Conservation (phyloP, 2,329 filamentous ascomycete species). For the Ophiostoma ulmi region DNA sequence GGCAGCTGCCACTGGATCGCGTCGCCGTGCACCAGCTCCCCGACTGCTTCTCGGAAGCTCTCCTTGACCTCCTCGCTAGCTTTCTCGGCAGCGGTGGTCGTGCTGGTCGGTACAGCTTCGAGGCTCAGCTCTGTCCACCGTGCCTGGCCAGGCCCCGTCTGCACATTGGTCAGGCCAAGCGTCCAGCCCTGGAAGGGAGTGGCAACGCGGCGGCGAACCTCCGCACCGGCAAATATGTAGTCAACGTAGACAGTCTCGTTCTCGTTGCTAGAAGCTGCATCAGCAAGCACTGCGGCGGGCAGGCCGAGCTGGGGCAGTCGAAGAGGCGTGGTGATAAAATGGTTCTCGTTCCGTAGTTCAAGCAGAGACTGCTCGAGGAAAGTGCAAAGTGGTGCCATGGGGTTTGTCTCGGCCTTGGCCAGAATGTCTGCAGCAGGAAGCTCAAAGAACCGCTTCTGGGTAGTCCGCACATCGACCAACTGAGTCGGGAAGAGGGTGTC, state of each 20-base stretch:
- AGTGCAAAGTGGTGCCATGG: slow-evolving; percentile 34
- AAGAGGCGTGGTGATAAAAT: slow-evolving; percentile 47
- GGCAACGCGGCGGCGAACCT: slow-evolving; percentile 46
- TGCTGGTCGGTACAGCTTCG: slow-evolving; percentile 32
- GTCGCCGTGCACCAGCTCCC: slow-evolving; percentile 21
- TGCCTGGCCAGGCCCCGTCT: slow-evolving; percentile 48
- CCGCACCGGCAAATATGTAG: slow-evolving; percentile 48
- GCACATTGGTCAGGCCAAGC: slow-evolving; percentile 48
- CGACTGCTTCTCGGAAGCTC: slow-evolving; percentile 21
- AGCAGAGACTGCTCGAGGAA: slow-evolving; percentile 46
- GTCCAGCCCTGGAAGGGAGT: slow-evolving; percentile 42
- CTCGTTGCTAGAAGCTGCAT: background rate
- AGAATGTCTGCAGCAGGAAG: slow-evolving; percentile 30
- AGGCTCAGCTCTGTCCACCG: slow-evolving; percentile 49
- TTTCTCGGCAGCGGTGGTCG: background rate
- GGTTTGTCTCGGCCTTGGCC: background rate
- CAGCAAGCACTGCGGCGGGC: slow-evolving; percentile 28
- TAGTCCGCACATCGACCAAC: slow-evolving; percentile 47
- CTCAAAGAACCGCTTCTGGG: slow-evolving; percentile 36
- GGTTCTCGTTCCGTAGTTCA: slow-evolving; percentile 44
- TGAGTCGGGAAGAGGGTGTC: slow-evolving; percentile 46
- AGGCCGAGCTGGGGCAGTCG: slow-evolving; percentile 29
- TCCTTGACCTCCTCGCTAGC: background rate
- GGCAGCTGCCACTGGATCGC: slow-evolving; percentile 23
- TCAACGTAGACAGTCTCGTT: slow-evolving; percentile 25